These are phyloP conservation scores for Fusarium sp. DNA, from an alignment of 2,329 filamentous ascomycete genomes.

Conservation along the genomic window DNA sequence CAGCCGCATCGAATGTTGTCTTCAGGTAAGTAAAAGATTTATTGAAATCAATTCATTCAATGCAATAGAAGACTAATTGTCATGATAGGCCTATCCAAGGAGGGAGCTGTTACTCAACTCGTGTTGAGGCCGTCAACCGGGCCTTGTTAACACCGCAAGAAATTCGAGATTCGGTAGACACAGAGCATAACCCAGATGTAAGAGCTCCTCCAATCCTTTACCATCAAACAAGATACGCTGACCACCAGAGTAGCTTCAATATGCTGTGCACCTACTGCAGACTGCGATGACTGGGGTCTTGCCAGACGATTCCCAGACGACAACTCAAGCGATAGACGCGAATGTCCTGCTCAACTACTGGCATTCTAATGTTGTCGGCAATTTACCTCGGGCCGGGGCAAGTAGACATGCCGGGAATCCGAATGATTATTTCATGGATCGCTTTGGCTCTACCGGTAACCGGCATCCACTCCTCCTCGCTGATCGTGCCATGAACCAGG, in stretches of 20 bases:
- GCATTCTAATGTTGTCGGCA: not conserved
- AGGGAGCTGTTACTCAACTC: not conserved
- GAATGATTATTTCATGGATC: slow-evolving; percentile 3
- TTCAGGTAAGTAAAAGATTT: not conserved
- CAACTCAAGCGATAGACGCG: not conserved
- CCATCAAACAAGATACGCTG: not conserved
- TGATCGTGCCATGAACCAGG: not conserved
- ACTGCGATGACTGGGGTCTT: not conserved
- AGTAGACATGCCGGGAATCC: not conserved
- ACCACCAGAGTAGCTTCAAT: not conserved
- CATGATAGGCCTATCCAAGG: not conserved
- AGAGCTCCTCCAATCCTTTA: not conserved
- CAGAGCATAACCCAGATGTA: not conserved
- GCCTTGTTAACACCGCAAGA: not conserved
- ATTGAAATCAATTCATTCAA: no score
- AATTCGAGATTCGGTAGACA: not conserved
- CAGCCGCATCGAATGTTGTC: not conserved
- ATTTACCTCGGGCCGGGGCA: not conserved
- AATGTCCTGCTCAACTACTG: not conserved
- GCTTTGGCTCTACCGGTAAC: not conserved
- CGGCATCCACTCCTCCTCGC: not conserved
- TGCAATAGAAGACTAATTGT: not conserved
- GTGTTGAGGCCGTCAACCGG: not conserved
- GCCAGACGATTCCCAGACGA: not conserved
- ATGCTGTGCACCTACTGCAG: not conserved